A percentile compares a stretch with the other conserved stretches of the same genome.
These are phyloP conservation scores for Alternaria hordeiaustralica DNA, from an alignment of 2,329 filamentous ascomycete species.

Conservation along the genomic window DNA sequence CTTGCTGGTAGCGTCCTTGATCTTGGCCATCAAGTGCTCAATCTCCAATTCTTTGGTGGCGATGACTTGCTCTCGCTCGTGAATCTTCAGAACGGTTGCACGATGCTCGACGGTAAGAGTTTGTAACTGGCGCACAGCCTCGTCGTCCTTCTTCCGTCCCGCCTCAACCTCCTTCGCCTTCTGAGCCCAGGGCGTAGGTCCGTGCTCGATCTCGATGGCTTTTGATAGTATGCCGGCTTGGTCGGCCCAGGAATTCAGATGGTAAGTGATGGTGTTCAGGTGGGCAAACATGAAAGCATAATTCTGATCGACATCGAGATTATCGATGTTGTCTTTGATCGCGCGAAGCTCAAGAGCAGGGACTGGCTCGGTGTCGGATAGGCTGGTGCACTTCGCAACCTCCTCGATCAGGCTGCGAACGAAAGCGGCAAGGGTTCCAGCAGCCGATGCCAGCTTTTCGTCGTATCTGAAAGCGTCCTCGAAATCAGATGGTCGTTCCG, in stretches of 20 bases:
- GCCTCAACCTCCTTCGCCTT: constrained; percentile 81
- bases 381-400: constrained; percentile 11
- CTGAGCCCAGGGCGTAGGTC: constrained; percentile 79
- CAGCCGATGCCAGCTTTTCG: constrained; percentile 21
- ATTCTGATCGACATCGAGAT: constrained; percentile 11
- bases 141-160: constrained; percentile 80
- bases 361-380: constrained; percentile 9
- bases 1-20: constrained; percentile 36
- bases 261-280: constrained; percentile 1
- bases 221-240: constrained; percentile 58
- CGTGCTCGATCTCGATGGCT: constrained; percentile 68
- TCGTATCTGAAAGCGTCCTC: constrained; percentile 31
- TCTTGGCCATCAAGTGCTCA: constrained; percentile 79
- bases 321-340: constrained; percentile 9
- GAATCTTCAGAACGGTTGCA: constrained; percentile 69
- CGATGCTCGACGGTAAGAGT: constrained; percentile 80
- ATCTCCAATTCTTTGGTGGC: constrained; percentile 71
- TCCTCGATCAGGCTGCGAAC: constrained; percentile 20
- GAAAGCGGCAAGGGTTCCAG: constrained; percentile 19
- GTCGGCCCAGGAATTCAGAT: constrained; percentile 63
- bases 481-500: constrained; percentile 27
- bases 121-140: constrained; percentile 84
- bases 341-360: background rate
- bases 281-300: constrained; percentile 6
- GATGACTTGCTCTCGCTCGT: constrained; percentile 82